Evolutionary conservation across 2,329 filamentous ascomycete genomes (phyloP).

Genomic region (Colletotrichum liaoningense): DNA sequence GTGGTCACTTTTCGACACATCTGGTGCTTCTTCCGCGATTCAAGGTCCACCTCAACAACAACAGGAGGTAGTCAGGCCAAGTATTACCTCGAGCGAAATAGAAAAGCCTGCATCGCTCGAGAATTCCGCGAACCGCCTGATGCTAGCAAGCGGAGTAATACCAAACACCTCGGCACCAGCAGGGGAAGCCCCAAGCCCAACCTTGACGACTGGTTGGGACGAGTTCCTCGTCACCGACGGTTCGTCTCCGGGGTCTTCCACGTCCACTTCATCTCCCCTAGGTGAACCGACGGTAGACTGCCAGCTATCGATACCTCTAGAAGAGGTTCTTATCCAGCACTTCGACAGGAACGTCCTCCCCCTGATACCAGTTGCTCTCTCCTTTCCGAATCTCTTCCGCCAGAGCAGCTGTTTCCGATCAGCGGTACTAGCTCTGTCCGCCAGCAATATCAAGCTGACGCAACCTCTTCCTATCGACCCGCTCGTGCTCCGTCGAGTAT

Average conservation of each 20-base stretch:
- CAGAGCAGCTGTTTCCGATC: constrained; percentile 20
- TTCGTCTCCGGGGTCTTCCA: background rate
- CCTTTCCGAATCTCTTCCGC: constrained; percentile 15
- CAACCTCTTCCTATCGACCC: background rate
- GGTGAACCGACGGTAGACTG: background rate
- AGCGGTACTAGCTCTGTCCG: constrained; percentile 19
- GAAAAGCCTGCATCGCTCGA: background rate
- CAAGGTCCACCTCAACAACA: background rate
- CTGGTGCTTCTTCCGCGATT: background rate
- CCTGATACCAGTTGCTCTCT: constrained; percentile 7
- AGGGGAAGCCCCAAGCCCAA: background rate
- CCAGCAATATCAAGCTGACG: constrained; percentile 14
- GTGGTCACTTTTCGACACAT: constrained; percentile 11
- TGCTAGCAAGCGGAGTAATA: too few species aligned
- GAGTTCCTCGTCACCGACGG: constrained; percentile 5
- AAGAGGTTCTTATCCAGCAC: constrained; percentile 19
- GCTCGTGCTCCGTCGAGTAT: background rate
- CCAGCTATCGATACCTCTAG: constrained; percentile 9
- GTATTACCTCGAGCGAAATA: too few species aligned
- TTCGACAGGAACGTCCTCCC: constrained; percentile 21
- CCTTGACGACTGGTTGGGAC: constrained; percentile 4
- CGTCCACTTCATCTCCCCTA: background rate
- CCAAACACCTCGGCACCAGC: background rate
- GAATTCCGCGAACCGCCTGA: background rate
- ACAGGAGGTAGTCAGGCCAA: too few species aligned